These are phyloP conservation scores for Pythium utonaiense DNA, from an alignment of 352 stramenopile genomes.

Conservation along the genomic window DNA sequence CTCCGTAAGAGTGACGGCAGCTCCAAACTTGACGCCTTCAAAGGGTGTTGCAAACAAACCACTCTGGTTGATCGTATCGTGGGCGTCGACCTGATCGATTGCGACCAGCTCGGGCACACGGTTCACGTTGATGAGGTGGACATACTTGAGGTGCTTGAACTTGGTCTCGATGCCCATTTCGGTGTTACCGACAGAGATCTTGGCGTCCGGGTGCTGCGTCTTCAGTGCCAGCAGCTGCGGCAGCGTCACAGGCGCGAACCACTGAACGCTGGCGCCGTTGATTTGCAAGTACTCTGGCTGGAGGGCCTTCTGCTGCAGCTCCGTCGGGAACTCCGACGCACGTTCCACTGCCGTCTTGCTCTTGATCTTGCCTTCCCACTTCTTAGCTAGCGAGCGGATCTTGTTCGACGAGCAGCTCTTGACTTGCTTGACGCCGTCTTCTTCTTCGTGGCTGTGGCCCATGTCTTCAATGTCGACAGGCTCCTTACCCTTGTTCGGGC, in stretches of 20 bases:
- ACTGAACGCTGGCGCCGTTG: constrained; percentile 73
- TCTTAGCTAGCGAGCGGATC: constrained; percentile 52
- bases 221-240: constrained; percentile 88
- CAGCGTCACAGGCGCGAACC: constrained; percentile 91
- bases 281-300: constrained; percentile 64
- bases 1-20: constrained; percentile 68
- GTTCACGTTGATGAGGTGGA: constrained; percentile 64
- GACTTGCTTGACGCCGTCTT: constrained; percentile 31
- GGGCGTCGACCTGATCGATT: constrained; percentile 31
- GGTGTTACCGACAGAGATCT: constrained; percentile 96
- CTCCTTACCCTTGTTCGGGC: constrained; percentile 53
- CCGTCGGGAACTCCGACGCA: constrained; percentile 41
- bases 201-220: constrained; percentile 70
- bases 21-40: constrained; percentile 75
- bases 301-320: constrained; percentile 55
- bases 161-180: constrained; percentile 96
- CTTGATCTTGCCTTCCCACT: constrained; percentile 27
- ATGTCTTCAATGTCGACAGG: constrained; percentile 61
- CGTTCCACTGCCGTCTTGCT: constrained; percentile 13
- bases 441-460: constrained; percentile 7
- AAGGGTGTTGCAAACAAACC: constrained; percentile 38
- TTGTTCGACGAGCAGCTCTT: constrained; percentile 68
- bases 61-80: constrained; percentile 53
- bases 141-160: constrained; percentile 89
- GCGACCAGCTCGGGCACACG: constrained; percentile 60